A percentile compares a stretch with the other conserved stretches of the same genome.
These are phyloP conservation scores for Aspergillus mulundensis DNA, from an alignment of 495 filamentous ascomycete species.

Conservation along the genomic window DNA sequence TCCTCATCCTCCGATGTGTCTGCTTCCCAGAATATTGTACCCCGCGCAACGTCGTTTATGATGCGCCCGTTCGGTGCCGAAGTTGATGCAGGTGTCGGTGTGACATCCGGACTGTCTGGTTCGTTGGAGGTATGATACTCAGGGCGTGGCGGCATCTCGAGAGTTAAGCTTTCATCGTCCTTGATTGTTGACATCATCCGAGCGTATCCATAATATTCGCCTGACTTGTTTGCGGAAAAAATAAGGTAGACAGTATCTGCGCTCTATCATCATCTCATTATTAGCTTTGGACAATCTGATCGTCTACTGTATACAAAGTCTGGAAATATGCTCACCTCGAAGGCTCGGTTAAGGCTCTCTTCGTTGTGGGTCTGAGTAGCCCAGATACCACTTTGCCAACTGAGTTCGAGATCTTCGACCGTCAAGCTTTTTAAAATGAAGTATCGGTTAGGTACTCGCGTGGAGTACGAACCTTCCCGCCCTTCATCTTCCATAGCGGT, in stretches of 20 bases:
- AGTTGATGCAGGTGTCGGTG: slow-evolving; percentile 73
- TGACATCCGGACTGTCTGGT: slow-evolving; percentile 55
- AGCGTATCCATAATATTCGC: slow-evolving; percentile 95
- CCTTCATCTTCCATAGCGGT: neutral
- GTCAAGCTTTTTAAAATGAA: slow-evolving; percentile 95
- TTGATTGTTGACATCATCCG: slow-evolving; percentile 85
- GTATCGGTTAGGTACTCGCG: slow-evolving; percentile 60
- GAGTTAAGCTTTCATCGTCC: slow-evolving; percentile 64
- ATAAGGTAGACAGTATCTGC: slow-evolving; percentile 90
- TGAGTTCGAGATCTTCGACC: slow-evolving; percentile 90
- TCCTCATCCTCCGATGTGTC: slow-evolving; percentile 54
- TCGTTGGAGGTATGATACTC: slow-evolving; percentile 53
- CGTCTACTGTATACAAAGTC: neutral
- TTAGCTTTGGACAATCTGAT: neutral
- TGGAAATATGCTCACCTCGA: slow-evolving; percentile 56
- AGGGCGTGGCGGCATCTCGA: slow-evolving; percentile 45
- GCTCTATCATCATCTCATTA: slow-evolving; percentile 40
- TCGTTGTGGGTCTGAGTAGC: slow-evolving; percentile 96
- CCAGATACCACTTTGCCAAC: slow-evolving; percentile 83
- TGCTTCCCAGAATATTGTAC: slow-evolving; percentile 96
- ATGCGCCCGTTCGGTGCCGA: slow-evolving; percentile 81
- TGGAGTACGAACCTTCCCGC: slow-evolving; percentile 5
- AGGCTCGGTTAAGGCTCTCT: slow-evolving; percentile 74
- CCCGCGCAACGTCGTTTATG: slow-evolving; percentile 87
- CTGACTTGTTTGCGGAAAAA: slow-evolving; percentile 97